phyloP scores from a whole-genome alignment of 1,284 basidiomycete species.

The Austropuccinia psidii region DNA sequence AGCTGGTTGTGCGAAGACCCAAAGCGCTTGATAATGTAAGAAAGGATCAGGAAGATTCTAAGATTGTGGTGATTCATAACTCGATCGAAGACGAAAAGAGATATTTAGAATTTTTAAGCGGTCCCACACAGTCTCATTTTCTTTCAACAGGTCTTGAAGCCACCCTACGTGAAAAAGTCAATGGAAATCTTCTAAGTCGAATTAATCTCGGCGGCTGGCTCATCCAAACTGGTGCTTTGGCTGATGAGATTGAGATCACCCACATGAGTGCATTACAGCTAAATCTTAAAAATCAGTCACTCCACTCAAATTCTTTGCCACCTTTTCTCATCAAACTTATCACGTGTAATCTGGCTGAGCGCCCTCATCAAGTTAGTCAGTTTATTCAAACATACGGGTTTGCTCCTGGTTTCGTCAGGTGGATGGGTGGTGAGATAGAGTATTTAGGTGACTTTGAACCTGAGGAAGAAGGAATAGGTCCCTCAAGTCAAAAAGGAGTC shows the following conservation, averaged over 20 bases:
- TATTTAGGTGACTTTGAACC: slow-evolving; percentile 6
- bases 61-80: slow-evolving; percentile 19
- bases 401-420: slow-evolving; percentile 27
- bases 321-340: slow-evolving; percentile 10
- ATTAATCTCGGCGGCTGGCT: slow-evolving; percentile 28
- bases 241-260: slow-evolving; percentile 15
- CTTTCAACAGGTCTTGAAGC: not conserved
- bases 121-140: not conserved
- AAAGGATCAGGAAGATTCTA: not conserved
- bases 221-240: slow-evolving; percentile 3
- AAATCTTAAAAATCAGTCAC: slow-evolving; percentile 5
- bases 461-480: not conserved
- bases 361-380: slow-evolving; percentile 28
- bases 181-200: slow-evolving; percentile 1
- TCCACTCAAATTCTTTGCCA: not conserved
- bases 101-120: not conserved
- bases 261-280: slow-evolving; percentile 10
- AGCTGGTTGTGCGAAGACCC: slow-evolving; percentile 9
- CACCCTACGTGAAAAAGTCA: slow-evolving; percentile 9
- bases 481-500: not conserved
- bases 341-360: slow-evolving; percentile 1
- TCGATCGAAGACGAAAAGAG: slow-evolving; percentile 4
- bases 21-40: not conserved
- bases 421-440: slow-evolving; percentile 19
- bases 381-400: slow-evolving; percentile 24